Conservation (phyloP, 768 basidiomycete genomes). For the Naematelia encephala region DNA sequence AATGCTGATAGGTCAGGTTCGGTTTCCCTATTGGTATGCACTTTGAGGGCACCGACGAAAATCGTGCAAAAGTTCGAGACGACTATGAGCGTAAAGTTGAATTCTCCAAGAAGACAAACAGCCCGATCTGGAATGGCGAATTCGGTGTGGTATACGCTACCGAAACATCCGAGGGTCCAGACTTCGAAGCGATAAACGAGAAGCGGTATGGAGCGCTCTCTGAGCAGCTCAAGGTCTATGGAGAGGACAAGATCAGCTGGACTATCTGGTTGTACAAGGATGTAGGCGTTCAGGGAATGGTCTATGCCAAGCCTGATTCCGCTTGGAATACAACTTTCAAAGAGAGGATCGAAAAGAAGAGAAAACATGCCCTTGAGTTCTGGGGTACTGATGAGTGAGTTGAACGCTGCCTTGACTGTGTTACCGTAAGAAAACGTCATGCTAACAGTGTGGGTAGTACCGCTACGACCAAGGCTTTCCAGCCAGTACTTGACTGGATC, state of each 20-base stretch:
- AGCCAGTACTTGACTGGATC: slow-evolving; percentile 3
- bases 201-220: slow-evolving; percentile 63
- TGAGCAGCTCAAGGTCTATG: slow-evolving; percentile 71
- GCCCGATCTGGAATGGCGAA: slow-evolving; percentile 65
- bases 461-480: slow-evolving; percentile 1
- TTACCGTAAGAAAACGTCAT: too few relatives aligned
- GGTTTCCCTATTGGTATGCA: slow-evolving; percentile 60
- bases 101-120: slow-evolving; percentile 62
- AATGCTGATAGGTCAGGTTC: slow-evolving; percentile 47
- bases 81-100: slow-evolving; percentile 68
- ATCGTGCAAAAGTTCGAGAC: slow-evolving; percentile 5
- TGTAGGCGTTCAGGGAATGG: slow-evolving; percentile 67
- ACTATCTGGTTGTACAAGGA: slow-evolving; percentile 80
- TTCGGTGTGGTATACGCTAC: slow-evolving; percentile 73
- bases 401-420: too few relatives aligned
- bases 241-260: slow-evolving; percentile 60
- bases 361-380: slow-evolving; percentile 10
- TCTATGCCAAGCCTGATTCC: slow-evolving; percentile 61
- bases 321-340: slow-evolving; percentile 3
- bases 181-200: slow-evolving; percentile 65
- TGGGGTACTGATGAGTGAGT: slow-evolving; percentile 9
- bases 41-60: slow-evolving; percentile 9
- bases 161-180: slow-evolving; percentile 56
- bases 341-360: slow-evolving; percentile 2
- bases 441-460: too few relatives aligned